Conservation (phyloP, 192 early-diverging fungal species). For the Mortierella hygrophila region DNA sequence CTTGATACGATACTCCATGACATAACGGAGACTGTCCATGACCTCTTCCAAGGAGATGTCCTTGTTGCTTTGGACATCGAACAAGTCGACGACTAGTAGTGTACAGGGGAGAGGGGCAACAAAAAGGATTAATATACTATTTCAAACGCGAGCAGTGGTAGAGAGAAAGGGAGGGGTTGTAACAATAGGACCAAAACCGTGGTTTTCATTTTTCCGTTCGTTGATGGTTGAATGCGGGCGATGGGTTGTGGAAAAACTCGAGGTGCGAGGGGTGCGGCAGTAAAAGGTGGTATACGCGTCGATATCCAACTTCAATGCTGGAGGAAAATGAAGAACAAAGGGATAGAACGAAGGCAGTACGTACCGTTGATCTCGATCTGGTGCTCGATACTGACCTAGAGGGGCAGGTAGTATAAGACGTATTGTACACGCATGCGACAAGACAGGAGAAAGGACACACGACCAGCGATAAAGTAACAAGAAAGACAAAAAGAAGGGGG, state of each 20-base stretch:
- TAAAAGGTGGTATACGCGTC: not conserved
- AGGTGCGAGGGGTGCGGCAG: not conserved
- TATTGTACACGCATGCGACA: not conserved
- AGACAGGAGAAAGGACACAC: not conserved
- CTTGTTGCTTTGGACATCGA: slow-evolving; percentile 76
- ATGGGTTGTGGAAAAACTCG: too few species aligned
- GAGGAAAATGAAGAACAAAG: too few species aligned
- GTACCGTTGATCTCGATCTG: slow-evolving; percentile 57
- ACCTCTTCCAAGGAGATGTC: slow-evolving; percentile 85
- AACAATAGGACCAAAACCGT: not conserved
- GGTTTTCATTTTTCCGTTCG: too few species aligned
- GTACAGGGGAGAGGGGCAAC: not conserved
- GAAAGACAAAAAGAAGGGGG: not conserved
- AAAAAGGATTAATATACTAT: not conserved
- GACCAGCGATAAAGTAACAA: not conserved
- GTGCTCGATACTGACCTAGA: slow-evolving; percentile 52
- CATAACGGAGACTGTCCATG: slow-evolving; percentile 90
- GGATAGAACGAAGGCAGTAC: not conserved
- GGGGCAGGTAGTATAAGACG: not conserved
- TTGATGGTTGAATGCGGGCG: too few species aligned
- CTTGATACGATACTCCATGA: slow-evolving; percentile 93
- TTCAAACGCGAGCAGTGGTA: not conserved
- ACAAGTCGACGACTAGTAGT: slow-evolving; percentile 79
- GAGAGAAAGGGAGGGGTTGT: not conserved
- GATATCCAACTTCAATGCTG: not conserved